Percentiles rank a stretch among this genome's conserved stretches.
phyloP scores from a whole-genome alignment of 257 asterid species.

The Solanum medicagineum region DNA sequence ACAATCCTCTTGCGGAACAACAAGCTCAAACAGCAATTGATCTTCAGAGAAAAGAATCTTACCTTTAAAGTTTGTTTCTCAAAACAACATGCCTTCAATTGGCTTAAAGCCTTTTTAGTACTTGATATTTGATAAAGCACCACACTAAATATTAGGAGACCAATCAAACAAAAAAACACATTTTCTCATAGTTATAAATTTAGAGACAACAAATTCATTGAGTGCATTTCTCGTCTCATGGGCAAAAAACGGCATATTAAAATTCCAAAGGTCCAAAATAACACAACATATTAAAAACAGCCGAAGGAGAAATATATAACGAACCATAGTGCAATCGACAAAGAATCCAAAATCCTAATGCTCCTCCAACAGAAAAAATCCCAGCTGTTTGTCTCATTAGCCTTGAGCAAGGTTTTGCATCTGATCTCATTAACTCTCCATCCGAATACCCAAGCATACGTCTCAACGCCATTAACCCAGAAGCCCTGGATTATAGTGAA shows the following conservation, averaged over 20 bases:
- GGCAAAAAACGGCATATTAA: not conserved
- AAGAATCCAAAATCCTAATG: conserved; percentile 74
- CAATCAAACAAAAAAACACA: not conserved
- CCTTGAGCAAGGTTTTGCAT: conserved; percentile 71
- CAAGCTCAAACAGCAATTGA: not conserved
- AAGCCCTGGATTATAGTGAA: not conserved
- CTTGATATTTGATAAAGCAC: not conserved
- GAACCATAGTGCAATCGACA: conserved; percentile 85
- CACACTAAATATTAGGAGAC: not conserved
- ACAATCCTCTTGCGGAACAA: not conserved
- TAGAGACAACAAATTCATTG: not conserved
- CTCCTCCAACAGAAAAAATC: conserved; percentile 72
- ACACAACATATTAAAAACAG: not conserved
- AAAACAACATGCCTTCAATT: not conserved
- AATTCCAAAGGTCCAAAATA: not conserved
- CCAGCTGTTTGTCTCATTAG: conserved; percentile 88
- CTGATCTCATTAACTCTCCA: conserved; percentile 86
- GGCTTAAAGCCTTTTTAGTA: not conserved
- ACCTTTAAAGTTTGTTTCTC: not conserved
- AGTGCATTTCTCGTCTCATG: not conserved
- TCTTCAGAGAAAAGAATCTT: not conserved
- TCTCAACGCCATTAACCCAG: conserved; percentile 54
- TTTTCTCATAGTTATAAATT: not conserved
- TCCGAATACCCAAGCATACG: conserved; percentile 72
- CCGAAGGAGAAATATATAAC: not conserved